phyloP scores from a whole-genome alignment of 1,284 basidiomycete genomes.

The Malassezia yamatoensis region DNA sequence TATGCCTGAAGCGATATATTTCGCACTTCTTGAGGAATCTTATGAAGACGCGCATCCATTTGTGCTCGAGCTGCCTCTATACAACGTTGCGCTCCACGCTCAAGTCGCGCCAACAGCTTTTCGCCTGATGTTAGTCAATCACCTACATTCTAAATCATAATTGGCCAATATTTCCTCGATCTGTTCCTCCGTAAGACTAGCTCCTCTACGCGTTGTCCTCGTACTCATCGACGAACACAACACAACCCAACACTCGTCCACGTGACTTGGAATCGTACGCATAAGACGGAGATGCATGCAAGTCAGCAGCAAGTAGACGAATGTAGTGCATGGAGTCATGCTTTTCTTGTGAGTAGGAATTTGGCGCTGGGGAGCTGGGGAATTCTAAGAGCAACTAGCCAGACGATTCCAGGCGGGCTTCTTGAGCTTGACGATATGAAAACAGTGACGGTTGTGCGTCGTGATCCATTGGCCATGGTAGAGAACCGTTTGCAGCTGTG shows the following conservation, averaged over 20 bases:
- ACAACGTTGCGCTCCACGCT: conserved; percentile 9
- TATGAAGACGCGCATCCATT: conserved; percentile 16
- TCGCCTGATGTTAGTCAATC: conserved; percentile 5
- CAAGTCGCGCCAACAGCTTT: conserved; percentile 8
- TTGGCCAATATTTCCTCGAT: conserved; percentile 14
- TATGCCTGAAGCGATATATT: conserved; percentile 14
- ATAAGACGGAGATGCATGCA: no score
- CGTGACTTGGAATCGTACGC: no score
- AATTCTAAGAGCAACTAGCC: neutral
- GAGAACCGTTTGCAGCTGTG: no score
- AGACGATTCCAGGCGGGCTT: neutral
- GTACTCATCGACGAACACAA: conserved; percentile 3
- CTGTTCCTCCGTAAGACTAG: conserved; percentile 8
- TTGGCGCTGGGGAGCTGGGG: neutral
- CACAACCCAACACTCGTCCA: conserved; percentile 6
- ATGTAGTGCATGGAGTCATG: neutral
- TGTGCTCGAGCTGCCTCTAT: conserved; percentile 11
- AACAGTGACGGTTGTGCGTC: no score
- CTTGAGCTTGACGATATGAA: neutral
- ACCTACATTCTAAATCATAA: conserved; percentile 17
- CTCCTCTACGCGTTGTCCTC: conserved; percentile 4
- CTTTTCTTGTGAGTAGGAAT: neutral
- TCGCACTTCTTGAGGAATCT: conserved; percentile 13
- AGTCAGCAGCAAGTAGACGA: no score
- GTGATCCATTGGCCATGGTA: no score